Conservation (phyloP, 1,284 basidiomycete genomes). For the Grifola frondosa region DNA sequence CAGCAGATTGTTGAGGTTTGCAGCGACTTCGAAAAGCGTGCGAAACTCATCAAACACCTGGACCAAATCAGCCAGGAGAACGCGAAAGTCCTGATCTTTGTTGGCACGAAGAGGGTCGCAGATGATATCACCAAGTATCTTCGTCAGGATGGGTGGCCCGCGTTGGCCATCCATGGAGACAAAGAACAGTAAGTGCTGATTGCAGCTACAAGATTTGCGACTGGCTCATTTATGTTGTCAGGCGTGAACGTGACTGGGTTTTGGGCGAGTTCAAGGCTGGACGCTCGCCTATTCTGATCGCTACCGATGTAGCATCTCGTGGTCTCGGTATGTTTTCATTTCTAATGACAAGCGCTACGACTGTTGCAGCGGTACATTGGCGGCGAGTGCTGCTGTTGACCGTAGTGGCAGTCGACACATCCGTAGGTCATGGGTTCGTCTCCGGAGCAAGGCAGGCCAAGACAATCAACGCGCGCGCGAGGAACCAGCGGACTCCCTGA, state of each 20-base stretch:
- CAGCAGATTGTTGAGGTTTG: conserved; percentile 95
- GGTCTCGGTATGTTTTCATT: conserved; percentile 91
- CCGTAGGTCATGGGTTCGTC: conserved; percentile 46
- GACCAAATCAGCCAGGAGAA: conserved; percentile 96
- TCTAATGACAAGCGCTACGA: conserved; percentile 36
- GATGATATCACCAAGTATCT: conserved; percentile 98
- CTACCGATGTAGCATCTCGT: conserved; percentile 97
- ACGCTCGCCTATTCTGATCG: conserved; percentile 96
- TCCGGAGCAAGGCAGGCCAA: conserved; percentile 54
- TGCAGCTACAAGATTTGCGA: too few relatives aligned
- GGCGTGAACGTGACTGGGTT: conserved; percentile 99
- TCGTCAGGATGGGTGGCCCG: conserved; percentile 97
- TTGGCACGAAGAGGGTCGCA: conserved; percentile 95
- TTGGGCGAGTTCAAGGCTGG: conserved; percentile 98
- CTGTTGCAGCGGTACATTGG: conserved; percentile 27
- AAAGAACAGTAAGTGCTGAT: conserved; percentile 89
- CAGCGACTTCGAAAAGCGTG: conserved; percentile 97
- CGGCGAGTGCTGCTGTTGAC: conserved; percentile 15
- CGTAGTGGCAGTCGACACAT: conserved; percentile 26
- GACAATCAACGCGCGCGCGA: conserved; percentile 40
- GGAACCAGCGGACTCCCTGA: conserved; percentile 42
- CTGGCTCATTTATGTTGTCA: conserved; percentile 36
- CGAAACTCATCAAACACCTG: conserved; percentile 95
- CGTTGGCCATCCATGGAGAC: conserved; percentile 98
- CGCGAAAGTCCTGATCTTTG: conserved; percentile 98